Percentiles rank a stretch among this genome's conserved stretches.
Evolutionary conservation across 345 rosid genomes (phyloP).

Genomic region (Clarkia xantiana): DNA sequence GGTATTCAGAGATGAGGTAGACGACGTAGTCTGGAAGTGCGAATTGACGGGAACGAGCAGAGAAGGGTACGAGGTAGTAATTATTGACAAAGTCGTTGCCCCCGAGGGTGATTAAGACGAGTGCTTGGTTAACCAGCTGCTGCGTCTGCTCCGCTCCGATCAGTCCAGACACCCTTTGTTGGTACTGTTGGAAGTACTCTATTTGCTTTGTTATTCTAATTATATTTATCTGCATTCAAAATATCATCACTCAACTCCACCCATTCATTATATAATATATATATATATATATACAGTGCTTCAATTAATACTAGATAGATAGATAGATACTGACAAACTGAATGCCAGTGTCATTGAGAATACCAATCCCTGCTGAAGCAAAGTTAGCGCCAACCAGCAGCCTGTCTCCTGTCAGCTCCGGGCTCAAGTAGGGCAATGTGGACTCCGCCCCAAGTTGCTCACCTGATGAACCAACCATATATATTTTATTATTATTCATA

Average conservation of each 20-base stretch:
- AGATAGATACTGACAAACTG: slow-evolving; percentile 32
- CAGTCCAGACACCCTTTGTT: slow-evolving; percentile 27
- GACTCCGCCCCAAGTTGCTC: slow-evolving; percentile 41
- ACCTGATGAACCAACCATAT: slow-evolving; percentile 22
- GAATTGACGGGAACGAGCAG: slow-evolving; percentile 36
- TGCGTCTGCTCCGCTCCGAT: slow-evolving; percentile 31
- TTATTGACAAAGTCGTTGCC: slow-evolving; percentile 65
- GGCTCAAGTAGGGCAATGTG: slow-evolving; percentile 62
- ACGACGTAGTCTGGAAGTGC: slow-evolving; percentile 27
- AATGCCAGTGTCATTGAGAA: slow-evolving; percentile 55
- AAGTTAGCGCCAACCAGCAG: slow-evolving; percentile 71
- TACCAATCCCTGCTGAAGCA: slow-evolving; percentile 87
- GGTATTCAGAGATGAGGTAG: slow-evolving; percentile 31
- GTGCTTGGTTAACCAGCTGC: slow-evolving; percentile 33
- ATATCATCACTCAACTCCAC: too few species aligned
- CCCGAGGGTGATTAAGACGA: slow-evolving; percentile 38
- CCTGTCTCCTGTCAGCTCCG: slow-evolving; percentile 36
- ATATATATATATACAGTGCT: background rate
- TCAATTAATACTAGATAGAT: background rate
- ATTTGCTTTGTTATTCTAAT: slow-evolving; percentile 48
- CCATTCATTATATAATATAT: background rate
- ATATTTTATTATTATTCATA: background rate
- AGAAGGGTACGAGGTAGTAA: slow-evolving; percentile 34
- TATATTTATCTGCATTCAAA: slow-evolving; percentile 47
- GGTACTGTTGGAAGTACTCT: slow-evolving; percentile 46